Percentiles rank a stretch among this genome's conserved stretches.
Conservation (phyloP, 371 early-diverging fungal genomes). For the Thermomucor indicae-seudaticae region DNA sequence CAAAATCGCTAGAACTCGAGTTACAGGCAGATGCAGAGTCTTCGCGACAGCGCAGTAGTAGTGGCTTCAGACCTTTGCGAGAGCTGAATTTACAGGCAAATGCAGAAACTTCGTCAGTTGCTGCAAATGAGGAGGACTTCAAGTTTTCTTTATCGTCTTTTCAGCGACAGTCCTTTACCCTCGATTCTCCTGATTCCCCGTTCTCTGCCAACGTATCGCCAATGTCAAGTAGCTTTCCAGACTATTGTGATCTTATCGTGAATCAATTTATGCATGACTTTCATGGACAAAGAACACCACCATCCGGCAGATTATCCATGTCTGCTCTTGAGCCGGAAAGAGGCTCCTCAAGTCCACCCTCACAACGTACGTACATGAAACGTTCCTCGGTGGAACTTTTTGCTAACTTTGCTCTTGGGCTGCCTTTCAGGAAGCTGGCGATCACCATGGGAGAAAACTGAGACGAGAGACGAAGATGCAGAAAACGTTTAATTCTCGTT, state of each 20-base stretch:
- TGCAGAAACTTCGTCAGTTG: not conserved
- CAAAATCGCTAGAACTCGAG: not conserved
- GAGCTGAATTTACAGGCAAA: not conserved
- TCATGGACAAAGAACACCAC: conserved; percentile 4
- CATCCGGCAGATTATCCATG: no score
- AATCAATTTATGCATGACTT: conserved; percentile 4
- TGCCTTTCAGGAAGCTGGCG: no score
- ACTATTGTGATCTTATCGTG: conserved; percentile 5
- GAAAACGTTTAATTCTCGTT: no score
- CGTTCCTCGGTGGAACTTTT: no score
- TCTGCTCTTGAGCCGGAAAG: no score
- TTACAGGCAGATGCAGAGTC: not conserved
- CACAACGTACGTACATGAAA: no score
- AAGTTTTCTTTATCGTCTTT: not conserved
- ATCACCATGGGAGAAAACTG: no score
- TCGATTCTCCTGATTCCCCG: not conserved
- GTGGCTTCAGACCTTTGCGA: not conserved
- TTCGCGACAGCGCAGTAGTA: not conserved
- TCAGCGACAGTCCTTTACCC: no score
- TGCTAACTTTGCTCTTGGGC: no score
- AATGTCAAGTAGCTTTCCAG: not conserved
- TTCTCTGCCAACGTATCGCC: conserved; percentile 9
- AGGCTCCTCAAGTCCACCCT: no score
- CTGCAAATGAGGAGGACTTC: not conserved
- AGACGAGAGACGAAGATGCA: no score